Base-by-base conservation (phyloP, 1,139 yeast species). In the Yamadazyma atmosphaerica region DNA sequence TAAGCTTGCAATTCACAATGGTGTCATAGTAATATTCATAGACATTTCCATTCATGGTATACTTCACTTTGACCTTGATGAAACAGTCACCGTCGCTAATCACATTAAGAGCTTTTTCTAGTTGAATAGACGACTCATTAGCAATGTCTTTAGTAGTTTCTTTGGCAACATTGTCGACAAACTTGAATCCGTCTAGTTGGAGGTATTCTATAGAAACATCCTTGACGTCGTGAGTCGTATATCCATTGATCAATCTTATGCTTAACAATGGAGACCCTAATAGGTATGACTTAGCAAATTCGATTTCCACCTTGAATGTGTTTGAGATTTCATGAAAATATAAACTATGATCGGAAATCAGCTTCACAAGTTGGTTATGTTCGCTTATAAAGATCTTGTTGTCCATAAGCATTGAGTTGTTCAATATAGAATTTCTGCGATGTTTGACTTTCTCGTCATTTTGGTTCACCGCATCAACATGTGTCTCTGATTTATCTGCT, bases 1-100 rank as follows among this genome's bases (percentile, higher is more conserved):
- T 62, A 26, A 86, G 63, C 1, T 79, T 65, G 4, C 80, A 72
- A 42, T 81, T 82, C 6, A 83, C 50, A 5, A 50, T 54, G 34
- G 58, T 57, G 4, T 56, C 57, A 3, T 63, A 42, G 1, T 51
- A 40, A 43, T 62, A 63, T n/a, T 41, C 47, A 38, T 44, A 62
- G 2, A 26, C 39, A 21, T 52, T 54, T 5, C 52, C 61, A 39
- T 45, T 54, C 6, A 49, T 42, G 8, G 41, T 43, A 48, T 69
- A 79, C 1, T 44, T 49, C 3, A 77, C 48, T 1, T 46, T 49
- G 0, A 72, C 68, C 19, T 60, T 55, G 18, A 28, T 15, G 12
- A 15, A 28, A 15, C 31, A 15, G 12, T 28, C 31, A 5, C 21
- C 31, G 12, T 68, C 38, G 46, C 47, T 43, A 36, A 68, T 37